phyloP scores from a whole-genome alignment of 257 asterid species.

The Dorcoceras hygrometricum region DNA sequence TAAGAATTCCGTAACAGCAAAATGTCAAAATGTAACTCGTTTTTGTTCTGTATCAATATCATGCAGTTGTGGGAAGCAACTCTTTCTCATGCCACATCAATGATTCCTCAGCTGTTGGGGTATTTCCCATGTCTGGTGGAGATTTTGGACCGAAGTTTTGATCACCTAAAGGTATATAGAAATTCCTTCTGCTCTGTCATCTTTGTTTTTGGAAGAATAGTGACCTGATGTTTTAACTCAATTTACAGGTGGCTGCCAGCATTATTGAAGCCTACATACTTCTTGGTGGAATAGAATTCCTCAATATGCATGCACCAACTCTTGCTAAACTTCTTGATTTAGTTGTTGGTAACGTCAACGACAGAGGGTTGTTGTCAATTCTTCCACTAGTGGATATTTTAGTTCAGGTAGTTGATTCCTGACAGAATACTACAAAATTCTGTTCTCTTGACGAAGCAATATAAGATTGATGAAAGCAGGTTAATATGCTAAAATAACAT shows the following conservation, averaged over 20 bases:
- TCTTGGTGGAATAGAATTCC: constrained; percentile 81
- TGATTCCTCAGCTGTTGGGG: constrained; percentile 74
- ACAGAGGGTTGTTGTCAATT: constrained; percentile 75
- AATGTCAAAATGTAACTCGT: background rate
- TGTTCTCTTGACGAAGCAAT: constrained; percentile 20
- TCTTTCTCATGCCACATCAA: constrained; percentile 81
- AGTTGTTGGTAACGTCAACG: constrained; percentile 84
- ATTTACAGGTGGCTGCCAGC: constrained; percentile 72
- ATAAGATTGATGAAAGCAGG: background rate
- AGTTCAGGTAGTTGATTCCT: constrained; percentile 68
- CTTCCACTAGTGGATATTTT: constrained; percentile 86
- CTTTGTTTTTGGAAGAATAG: constrained; percentile 18
- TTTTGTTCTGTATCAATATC: constrained; percentile 26
- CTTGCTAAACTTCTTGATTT: constrained; percentile 82
- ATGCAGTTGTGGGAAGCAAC: constrained; percentile 96
- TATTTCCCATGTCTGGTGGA: constrained; percentile 86
- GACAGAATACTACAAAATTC: constrained; percentile 15
- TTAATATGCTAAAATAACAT: background rate
- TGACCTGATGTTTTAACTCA: constrained; percentile 29
- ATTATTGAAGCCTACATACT: constrained; percentile 83
- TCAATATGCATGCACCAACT: constrained; percentile 68
- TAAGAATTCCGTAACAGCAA: constrained; percentile 11
- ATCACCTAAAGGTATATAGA: constrained; percentile 66
- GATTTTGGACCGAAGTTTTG: constrained; percentile 82
- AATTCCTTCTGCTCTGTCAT: constrained; percentile 11